Conservation (phyloP, 139 green algal genomes). For the Zygnema cylindricum region DNA sequence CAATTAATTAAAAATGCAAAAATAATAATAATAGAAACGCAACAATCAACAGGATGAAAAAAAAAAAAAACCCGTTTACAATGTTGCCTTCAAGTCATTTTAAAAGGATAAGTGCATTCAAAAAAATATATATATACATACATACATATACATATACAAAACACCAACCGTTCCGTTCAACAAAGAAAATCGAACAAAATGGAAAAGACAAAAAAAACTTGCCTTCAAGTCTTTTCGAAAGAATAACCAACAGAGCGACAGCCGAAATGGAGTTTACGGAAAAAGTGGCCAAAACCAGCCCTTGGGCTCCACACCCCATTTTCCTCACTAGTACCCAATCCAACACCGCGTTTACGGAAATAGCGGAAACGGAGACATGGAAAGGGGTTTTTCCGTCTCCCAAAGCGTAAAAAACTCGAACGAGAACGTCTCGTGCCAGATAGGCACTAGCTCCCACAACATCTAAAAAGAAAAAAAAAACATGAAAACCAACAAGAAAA, state of each 20-base stretch:
- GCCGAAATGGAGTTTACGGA: constrained; percentile 21
- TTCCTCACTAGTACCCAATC: constrained; percentile 53
- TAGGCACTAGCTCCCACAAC: constrained; percentile 47
- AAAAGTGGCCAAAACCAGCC: constrained; percentile 36
- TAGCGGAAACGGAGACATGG: constrained; percentile 29
- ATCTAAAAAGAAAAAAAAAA: constrained; percentile 47
- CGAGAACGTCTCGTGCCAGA: constrained; percentile 56
- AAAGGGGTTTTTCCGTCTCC: constrained; percentile 58
- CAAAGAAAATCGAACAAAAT: no score
- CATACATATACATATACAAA: no score
- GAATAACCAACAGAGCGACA: constrained; percentile 6
- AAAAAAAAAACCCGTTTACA: no score
- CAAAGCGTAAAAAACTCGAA: constrained; percentile 64
- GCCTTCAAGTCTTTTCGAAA: constrained; percentile 1
- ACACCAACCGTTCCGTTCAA: no score
- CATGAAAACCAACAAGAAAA: not conserved
- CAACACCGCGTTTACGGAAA: constrained; percentile 55
- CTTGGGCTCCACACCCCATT: constrained; percentile 36
- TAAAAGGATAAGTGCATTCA: no score
- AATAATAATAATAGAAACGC: no score
- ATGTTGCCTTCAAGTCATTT: no score
- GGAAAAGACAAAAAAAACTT: not conserved
- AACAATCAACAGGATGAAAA: no score
- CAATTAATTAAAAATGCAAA: no score
- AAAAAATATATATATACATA: no score